phyloP scores from a whole-genome alignment of 1,284 basidiomycete genomes.

The Cutaneotrichosporon spelunceum region DNA sequence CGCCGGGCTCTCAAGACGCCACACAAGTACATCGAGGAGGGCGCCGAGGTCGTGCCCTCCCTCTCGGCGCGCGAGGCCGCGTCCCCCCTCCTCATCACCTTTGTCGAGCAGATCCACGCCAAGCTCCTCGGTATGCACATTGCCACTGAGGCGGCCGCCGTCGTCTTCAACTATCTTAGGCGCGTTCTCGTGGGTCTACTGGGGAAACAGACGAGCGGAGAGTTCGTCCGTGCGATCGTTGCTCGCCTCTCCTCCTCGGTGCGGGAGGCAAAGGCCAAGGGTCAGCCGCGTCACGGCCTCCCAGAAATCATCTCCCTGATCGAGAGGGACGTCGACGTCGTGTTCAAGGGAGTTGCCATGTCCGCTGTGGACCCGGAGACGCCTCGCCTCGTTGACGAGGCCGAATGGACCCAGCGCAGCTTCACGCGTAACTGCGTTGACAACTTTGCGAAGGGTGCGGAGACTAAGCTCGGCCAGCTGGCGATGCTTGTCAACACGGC shows the following conservation, averaged over 20 bases:
- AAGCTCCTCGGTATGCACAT: conserved; percentile 60
- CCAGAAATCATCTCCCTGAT: conserved; percentile 55
- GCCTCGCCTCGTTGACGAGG: conserved; percentile 21
- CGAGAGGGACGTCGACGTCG: conserved; percentile 60
- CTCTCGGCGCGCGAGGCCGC: conserved; percentile 46
- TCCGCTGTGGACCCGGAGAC: conserved; percentile 15
- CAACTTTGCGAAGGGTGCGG: conserved; percentile 6
- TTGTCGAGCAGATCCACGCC: conserved; percentile 69
- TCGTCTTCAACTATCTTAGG: conserved; percentile 63
- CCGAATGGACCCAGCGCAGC: conserved; percentile 15
- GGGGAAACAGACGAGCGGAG: conserved; percentile 57
- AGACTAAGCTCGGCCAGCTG: not conserved
- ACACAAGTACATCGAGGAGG: conserved; percentile 79
- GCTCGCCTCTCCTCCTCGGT: conserved; percentile 29
- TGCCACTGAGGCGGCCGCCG: conserved; percentile 61
- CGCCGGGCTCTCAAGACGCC: conserved; percentile 80
- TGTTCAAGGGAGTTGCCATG: conserved; percentile 12
- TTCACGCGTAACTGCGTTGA: conserved; percentile 17
- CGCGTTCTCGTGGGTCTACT: conserved; percentile 61
- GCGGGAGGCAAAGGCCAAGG: conserved; percentile 33
- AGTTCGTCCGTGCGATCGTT: conserved; percentile 32
- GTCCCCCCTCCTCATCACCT: conserved; percentile 71
- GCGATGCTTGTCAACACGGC: conserved; percentile 13
- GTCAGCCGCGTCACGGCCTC: conserved; percentile 51
- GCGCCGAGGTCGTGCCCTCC: conserved; percentile 45